These are phyloP conservation scores for Suillus spraguei DNA, from an alignment of 768 basidiomycete species.

Conservation along the genomic window DNA sequence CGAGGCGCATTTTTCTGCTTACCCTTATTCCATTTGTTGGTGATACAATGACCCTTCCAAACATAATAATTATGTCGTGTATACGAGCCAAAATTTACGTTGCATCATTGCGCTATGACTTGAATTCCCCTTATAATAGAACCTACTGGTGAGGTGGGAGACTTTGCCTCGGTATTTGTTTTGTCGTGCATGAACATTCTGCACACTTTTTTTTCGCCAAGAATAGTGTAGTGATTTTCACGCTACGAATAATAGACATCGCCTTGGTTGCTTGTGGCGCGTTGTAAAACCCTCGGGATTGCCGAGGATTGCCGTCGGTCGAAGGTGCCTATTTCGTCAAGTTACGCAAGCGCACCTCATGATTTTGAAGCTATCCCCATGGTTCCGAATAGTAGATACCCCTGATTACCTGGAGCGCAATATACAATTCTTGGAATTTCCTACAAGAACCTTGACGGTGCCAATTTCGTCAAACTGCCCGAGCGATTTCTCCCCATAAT, in stretches of 20 bases:
- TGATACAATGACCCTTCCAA: not conserved
- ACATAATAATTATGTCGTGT: not conserved
- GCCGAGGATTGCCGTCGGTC: conserved; percentile 10
- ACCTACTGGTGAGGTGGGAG: not conserved
- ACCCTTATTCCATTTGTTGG: not conserved
- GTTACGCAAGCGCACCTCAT: conserved; percentile 45
- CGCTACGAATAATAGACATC: not conserved
- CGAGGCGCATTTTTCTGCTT: too few species aligned
- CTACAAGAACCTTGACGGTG: conserved; percentile 41
- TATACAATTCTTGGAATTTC: not conserved
- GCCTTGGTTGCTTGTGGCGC: not conserved
- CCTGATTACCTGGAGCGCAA: not conserved
- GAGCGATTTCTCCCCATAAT: conserved; percentile 64
- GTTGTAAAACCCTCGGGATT: not conserved
- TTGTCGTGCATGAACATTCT: not conserved
- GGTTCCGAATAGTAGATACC: not conserved
- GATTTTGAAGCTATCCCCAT: not conserved
- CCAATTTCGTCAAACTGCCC: conserved; percentile 53
- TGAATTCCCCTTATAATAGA: not conserved
- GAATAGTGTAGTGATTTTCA: not conserved
- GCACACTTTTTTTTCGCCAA: not conserved
- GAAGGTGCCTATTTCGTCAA: conserved; percentile 49
- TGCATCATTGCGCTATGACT: not conserved
- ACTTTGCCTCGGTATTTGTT: not conserved
- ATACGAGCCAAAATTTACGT: not conserved